Conservation (phyloP, 441 rosid species). For the Biscutella laevigata region DNA sequence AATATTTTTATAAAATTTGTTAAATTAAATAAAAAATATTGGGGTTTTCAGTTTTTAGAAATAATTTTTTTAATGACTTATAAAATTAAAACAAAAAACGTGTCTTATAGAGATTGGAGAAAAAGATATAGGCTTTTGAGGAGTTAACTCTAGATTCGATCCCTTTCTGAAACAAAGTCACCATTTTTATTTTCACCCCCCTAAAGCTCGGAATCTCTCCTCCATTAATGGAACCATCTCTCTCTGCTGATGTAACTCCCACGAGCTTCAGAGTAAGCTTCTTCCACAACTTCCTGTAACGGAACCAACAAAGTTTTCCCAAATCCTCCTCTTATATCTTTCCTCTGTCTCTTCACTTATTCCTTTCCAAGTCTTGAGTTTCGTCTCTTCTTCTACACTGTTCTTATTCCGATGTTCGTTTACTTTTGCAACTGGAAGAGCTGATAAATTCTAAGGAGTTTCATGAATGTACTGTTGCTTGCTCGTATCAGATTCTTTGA, state of each 20-base stretch:
- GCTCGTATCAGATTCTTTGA: not conserved
- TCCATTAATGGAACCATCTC: slow-evolving; percentile 19
- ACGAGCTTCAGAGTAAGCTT: slow-evolving; percentile 17
- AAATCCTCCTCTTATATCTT: slow-evolving; percentile 13
- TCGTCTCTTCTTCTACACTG: not conserved
- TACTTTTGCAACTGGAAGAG: not conserved
- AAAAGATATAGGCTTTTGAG: too few relatives aligned
- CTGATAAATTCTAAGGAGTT: not conserved
- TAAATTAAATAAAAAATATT: too few relatives aligned
- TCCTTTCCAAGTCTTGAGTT: too few relatives aligned
- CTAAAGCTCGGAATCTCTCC: slow-evolving; percentile 7
- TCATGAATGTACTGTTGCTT: slow-evolving; percentile 8
- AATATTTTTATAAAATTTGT: too few relatives aligned
- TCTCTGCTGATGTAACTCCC: slow-evolving; percentile 20
- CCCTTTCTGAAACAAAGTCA: not conserved
- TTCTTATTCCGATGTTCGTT: not conserved
- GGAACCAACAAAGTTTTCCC: not conserved
- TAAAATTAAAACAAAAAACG: too few relatives aligned
- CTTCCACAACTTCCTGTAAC: slow-evolving; percentile 13
- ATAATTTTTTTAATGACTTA: too few relatives aligned
- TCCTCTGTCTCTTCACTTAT: too few relatives aligned
- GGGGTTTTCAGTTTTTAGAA: too few relatives aligned
- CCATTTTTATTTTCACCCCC: not conserved
- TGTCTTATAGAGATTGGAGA: too few relatives aligned
- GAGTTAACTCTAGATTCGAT: too few relatives aligned